A percentile compares a stretch with the other conserved stretches of the same genome.
These are phyloP conservation scores for Hydnum rufescens DNA, from an alignment of 768 basidiomycete species.

Conservation along the genomic window DNA sequence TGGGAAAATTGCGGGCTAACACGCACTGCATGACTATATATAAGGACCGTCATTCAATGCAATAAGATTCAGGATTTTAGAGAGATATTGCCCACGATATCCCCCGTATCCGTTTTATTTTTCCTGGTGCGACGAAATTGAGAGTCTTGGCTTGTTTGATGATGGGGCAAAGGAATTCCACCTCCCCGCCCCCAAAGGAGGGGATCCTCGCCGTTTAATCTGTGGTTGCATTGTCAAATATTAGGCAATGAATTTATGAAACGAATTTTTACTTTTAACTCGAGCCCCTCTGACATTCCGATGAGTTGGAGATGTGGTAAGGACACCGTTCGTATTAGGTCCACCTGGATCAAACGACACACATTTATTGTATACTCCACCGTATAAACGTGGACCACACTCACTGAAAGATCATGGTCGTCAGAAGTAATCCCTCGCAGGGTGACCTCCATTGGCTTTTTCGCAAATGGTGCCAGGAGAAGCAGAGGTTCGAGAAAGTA, in stretches of 20 bases:
- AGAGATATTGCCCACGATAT: constrained; percentile 49
- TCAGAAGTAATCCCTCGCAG: constrained; percentile 85
- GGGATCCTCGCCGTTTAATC: constrained; percentile 89
- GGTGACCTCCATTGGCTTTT: constrained; percentile 64
- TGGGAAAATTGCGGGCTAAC: constrained; percentile 96
- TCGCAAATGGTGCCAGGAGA: constrained; percentile 83
- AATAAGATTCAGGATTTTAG: neutral
- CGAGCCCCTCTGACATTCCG: constrained; percentile 75
- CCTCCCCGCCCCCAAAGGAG: constrained; percentile 87
- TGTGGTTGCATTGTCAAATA: constrained; percentile 15
- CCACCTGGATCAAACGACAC: constrained; percentile 33
- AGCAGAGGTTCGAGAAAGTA: constrained; percentile 87
- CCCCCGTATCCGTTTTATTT: constrained; percentile 85
- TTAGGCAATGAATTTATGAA: neutral
- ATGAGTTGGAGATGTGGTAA: constrained; percentile 81
- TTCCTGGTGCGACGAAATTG: constrained; percentile 81
- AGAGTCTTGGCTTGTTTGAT: constrained; percentile 82
- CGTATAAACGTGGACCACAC: constrained; percentile 11
- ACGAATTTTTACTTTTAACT: constrained; percentile 62
- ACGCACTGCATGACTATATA: constrained; percentile 74
- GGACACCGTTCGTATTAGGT: constrained; percentile 75
- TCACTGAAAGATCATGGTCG: constrained; percentile 75
- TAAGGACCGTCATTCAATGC: constrained; percentile 5
- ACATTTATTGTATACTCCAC: neutral
- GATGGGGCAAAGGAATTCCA: constrained; percentile 81